Evolutionary conservation across 2,329 filamentous ascomycete genomes (phyloP).

Genomic region (Fusarium proliferatum): DNA sequence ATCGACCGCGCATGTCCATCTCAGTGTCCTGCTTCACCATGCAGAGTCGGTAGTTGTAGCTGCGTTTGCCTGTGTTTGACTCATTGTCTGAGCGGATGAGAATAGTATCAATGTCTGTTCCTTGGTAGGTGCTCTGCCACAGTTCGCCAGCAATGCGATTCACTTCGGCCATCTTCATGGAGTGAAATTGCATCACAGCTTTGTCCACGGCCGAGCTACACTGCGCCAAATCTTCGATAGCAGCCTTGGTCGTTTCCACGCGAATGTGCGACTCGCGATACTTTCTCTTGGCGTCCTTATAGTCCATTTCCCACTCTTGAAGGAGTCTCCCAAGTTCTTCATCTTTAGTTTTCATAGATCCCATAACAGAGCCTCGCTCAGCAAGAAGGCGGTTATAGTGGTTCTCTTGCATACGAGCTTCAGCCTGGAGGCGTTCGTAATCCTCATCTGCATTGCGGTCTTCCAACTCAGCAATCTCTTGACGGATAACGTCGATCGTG

Average conservation of each 20-base stretch:
- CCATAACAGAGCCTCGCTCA: slow-evolving; percentile 78
- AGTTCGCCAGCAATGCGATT: slow-evolving; percentile 94
- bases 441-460: slow-evolving; percentile 85
- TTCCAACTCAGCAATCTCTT: slow-evolving; percentile 80
- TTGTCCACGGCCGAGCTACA: slow-evolving; percentile 89
- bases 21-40: slow-evolving; percentile 98
- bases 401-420: slow-evolving; percentile 75
- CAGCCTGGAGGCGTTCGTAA: slow-evolving; percentile 76
- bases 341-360: slow-evolving; percentile 85
- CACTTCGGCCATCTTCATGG: slow-evolving; percentile 97
- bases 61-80: slow-evolving; percentile 75
- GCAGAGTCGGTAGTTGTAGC: slow-evolving; percentile 96
- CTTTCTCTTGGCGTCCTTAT: slow-evolving; percentile 81
- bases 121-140: slow-evolving; percentile 97
- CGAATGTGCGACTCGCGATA: slow-evolving; percentile 91
- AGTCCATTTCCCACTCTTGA: slow-evolving; percentile 85
- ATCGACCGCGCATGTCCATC: slow-evolving; percentile 99
- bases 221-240: slow-evolving; percentile 87
- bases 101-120: slow-evolving; percentile 96
- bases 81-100: slow-evolving; percentile 94
- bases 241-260: slow-evolving; percentile 91
- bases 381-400: slow-evolving; percentile 76
- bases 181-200: slow-evolving; percentile 97
- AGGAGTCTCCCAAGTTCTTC: slow-evolving; percentile 79
- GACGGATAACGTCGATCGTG: slow-evolving; percentile 72